Conservation (phyloP, 1,139 yeast species). For the Pichia sp. region DNA sequence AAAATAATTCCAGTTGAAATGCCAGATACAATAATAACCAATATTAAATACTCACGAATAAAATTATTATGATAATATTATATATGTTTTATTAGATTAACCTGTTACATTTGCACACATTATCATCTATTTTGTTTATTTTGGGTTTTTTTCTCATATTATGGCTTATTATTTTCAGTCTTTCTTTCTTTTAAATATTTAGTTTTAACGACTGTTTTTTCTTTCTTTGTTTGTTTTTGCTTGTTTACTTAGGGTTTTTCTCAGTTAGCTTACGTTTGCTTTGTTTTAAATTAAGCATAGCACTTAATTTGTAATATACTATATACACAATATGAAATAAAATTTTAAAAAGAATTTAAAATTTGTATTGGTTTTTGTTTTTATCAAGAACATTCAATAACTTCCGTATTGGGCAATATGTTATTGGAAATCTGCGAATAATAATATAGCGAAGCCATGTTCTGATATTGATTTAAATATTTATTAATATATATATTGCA, state of each 20-base stretch:
- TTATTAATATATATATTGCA: too few species aligned
- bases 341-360: not conserved
- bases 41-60: slow-evolving; percentile 7
- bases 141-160: not conserved
- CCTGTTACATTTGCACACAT: too few species aligned
- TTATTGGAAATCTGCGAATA: too few species aligned
- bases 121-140: not conserved
- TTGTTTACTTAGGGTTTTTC: too few species aligned
- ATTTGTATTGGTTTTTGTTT: too few species aligned
- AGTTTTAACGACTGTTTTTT: too few species aligned
- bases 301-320: not conserved
- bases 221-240: not conserved
- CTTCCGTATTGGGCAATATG: too few species aligned
- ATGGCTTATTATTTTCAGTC: not conserved
- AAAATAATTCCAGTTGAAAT: not conserved
- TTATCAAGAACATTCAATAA: not conserved
- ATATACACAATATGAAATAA: not conserved
- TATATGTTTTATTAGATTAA: not conserved
- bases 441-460: too few species aligned
- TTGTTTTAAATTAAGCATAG: too few species aligned
- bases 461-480: too few species aligned
- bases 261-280: too few species aligned
- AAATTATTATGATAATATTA: not conserved
- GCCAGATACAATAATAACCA: not conserved
- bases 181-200: not conserved